Evolutionary conservation across 2,329 filamentous ascomycete genomes (phyloP).

Genomic region (Lomentospora prolificans): DNA sequence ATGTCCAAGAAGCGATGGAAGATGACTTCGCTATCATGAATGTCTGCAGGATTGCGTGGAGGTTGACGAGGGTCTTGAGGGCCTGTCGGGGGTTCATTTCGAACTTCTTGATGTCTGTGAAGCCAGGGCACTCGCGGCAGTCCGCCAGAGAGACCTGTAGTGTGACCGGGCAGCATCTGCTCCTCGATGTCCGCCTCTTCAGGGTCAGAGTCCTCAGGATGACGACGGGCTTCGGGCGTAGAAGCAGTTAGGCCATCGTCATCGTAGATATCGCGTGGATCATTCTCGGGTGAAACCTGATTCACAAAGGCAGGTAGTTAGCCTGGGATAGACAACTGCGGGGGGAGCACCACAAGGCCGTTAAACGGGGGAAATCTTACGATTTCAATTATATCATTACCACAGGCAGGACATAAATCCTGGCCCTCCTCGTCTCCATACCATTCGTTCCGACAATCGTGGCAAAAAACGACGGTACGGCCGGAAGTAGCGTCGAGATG

Average conservation of each 20-base stretch:
- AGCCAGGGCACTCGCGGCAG: no score
- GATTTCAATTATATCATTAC: constrained; percentile 74
- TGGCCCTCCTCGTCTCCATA: constrained; percentile 59
- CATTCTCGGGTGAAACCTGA: constrained; percentile 47
- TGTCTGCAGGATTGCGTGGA: constrained; percentile 8
- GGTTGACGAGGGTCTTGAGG: constrained; percentile 10
- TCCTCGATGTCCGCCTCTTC: constrained; percentile 51
- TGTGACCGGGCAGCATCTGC: constrained; percentile 29
- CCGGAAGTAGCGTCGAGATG: constrained; percentile 40
- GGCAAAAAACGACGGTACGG: constrained; percentile 76
- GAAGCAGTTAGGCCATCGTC: constrained; percentile 19
- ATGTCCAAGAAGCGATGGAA: constrained; percentile 8
- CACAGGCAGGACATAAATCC: constrained; percentile 61
- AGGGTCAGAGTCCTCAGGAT: constrained; percentile 40
- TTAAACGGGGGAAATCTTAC: constrained; percentile 37
- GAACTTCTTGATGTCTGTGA: no score
- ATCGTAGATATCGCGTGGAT: constrained; percentile 42
- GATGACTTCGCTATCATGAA: constrained; percentile 1
- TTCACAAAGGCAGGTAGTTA: constrained; percentile 15
- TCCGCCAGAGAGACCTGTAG: no score
- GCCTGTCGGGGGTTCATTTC: not conserved
- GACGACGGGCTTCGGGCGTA: constrained; percentile 20
- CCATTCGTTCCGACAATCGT: constrained; percentile 75
- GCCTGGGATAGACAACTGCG: no score
- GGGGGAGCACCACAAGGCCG: no score